Evolutionary conservation across 148 eudicot species (phyloP), one percentile per base, ranked within the genome.

Genomic region (Fagopyrum tataricum): DNA sequence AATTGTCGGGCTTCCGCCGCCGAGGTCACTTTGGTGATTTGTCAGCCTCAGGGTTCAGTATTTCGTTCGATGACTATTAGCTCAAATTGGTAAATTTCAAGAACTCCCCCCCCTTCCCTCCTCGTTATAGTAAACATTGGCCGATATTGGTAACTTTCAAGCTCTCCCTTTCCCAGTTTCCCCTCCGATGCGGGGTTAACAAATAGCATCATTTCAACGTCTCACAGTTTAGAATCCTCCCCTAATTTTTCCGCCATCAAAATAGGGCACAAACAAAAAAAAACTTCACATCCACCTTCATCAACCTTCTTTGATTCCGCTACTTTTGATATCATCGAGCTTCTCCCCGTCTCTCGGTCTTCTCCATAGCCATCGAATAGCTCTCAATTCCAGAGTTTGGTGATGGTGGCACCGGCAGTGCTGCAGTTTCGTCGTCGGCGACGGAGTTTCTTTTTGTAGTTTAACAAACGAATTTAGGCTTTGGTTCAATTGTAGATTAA

Each of bases 391-490:
- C 67, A 61, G 12, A 26, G 40, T 26, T 31, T 13, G 67, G 40
- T 61, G 67, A 61, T 61, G 41, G 15, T 31, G 69, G 69, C 41
- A 64, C 44, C 69, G 20, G 43, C 10, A 13, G 31, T 39, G 9
- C n/a, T n/a, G 69, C n/a, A 43, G 44, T 64, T 64, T 64, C 69
- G 69, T 15, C 69, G 69, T 42, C 69, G 69, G 43, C 69, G 69
- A 64, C 44, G 69, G 13, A 9, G 42, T 62, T 62, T n/a, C 43
- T 13, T 13, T 14, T 37, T 17, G 69, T 64, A 64, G 69, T 64
- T 43, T 4, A 37, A 24, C 5, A 20, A 15, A 37, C n/a, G 44
- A 8, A 64, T 8, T 64, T 64, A 14, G 43, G 69, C 43, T 14
- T 64, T 37, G 69, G 69, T 64, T 64, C 6, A 39, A 37, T 64